These are phyloP conservation scores for Symbiodinium natans DNA, from an alignment of 73 alveolate genomes.

Conservation along the genomic window DNA sequence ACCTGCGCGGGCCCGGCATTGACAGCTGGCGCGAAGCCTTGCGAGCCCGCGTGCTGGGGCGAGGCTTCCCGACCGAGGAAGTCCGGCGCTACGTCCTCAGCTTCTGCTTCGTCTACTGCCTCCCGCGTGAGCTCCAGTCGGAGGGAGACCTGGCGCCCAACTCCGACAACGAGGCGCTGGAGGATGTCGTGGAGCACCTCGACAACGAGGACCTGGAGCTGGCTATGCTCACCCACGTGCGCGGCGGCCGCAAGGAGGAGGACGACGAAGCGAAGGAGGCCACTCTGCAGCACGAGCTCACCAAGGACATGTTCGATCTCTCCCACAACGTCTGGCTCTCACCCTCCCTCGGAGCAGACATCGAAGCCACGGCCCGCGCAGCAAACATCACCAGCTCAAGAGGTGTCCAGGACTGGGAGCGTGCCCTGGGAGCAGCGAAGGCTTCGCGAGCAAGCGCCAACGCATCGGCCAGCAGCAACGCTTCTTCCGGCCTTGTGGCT, in stretches of 20 bases:
- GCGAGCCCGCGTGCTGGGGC: not conserved
- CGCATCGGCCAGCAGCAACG: too few species aligned
- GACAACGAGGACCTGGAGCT: not conserved
- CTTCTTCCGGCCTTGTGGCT: too few species aligned
- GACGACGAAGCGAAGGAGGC: not conserved
- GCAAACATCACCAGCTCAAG: too few species aligned
- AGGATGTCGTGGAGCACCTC: not conserved
- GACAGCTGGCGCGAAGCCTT: not conserved
- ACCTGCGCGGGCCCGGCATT: not conserved
- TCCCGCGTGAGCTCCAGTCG: not conserved
- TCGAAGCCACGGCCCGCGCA: too few species aligned
- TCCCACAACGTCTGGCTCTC: not conserved
- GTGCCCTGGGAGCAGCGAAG: too few species aligned
- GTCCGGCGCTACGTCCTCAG: not conserved
- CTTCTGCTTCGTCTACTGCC: constrained; percentile 23
- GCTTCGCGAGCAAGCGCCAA: too few species aligned
- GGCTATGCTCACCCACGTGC: not conserved
- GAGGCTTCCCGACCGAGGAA: not conserved
- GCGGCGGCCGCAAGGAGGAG: not conserved
- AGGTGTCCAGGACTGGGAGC: too few species aligned
- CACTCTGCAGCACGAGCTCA: not conserved
- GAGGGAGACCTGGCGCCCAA: not conserved
- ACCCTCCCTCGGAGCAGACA: too few species aligned
- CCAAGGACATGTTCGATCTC: not conserved
- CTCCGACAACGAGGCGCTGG: constrained; percentile 29